Percentiles rank a stretch among this genome's conserved stretches.
Conservation (phyloP, 108 stramenopile species). For the Skeletonema potamos region DNA sequence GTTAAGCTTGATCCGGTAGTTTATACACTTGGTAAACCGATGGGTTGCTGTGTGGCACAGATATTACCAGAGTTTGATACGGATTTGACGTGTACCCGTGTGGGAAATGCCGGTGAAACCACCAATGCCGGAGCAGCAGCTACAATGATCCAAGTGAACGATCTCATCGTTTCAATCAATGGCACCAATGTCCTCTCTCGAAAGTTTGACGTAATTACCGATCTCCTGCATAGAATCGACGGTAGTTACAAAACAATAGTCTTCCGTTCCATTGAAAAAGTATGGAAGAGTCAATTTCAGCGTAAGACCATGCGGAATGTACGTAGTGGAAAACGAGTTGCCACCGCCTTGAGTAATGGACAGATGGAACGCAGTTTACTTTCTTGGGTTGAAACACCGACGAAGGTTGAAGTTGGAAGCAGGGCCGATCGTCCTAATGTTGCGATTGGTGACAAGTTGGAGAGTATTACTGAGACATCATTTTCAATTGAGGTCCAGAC, state of each 20-base stretch:
- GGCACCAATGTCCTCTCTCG: conserved; percentile 35
- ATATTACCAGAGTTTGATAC: conserved; percentile 24
- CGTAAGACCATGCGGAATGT: conserved; percentile 28
- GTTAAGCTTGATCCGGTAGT: conserved; percentile 35
- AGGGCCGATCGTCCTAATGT: not conserved
- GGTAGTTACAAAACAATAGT: conserved; percentile 15
- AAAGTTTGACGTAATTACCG: conserved; percentile 14
- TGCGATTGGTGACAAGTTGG: not conserved
- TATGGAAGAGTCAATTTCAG: conserved; percentile 24
- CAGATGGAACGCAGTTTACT: conserved; percentile 13
- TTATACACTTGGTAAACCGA: conserved; percentile 8
- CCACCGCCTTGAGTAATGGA: conserved; percentile 24
- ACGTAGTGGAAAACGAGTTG: conserved; percentile 21
- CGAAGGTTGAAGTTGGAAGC: conserved; percentile 12
- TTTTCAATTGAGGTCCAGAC: not conserved
- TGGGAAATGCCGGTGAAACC: not conserved
- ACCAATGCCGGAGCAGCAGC: not conserved
- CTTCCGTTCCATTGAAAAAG: conserved; percentile 37
- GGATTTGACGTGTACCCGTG: not conserved
- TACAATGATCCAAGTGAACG: conserved; percentile 36
- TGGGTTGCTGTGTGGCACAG: conserved; percentile 32
- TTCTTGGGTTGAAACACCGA: conserved; percentile 47
- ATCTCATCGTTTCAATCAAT: conserved; percentile 40
- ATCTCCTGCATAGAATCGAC: conserved; percentile 13
- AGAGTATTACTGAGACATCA: not conserved